phyloP scores from a whole-genome alignment of 371 early-diverging fungal species.

The Lichtheimia hyalospora region DNA sequence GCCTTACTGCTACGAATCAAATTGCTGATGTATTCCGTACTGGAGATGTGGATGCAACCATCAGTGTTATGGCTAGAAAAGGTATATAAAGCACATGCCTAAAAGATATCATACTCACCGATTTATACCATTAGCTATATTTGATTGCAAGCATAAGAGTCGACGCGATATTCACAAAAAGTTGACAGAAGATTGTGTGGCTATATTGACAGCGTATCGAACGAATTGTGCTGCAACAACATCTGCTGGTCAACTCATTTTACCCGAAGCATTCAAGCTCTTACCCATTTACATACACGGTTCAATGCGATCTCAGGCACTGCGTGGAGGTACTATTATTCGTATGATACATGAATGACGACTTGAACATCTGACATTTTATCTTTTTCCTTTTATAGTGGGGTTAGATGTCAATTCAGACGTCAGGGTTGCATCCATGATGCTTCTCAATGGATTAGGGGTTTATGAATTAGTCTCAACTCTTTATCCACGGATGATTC shows the following conservation, averaged over 20 bases:
- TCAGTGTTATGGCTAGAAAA: conserved; percentile 81
- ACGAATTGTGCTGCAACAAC: conserved; percentile 88
- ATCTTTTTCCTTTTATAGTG: conserved; percentile 21
- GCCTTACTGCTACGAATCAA: conserved; percentile 74
- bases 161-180: conserved; percentile 82
- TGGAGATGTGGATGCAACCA: conserved; percentile 90
- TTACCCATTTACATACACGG: conserved; percentile 89
- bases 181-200: conserved; percentile 84
- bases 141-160: conserved; percentile 68
- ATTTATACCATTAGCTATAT: conserved; percentile 51
- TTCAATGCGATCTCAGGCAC: conserved; percentile 76
- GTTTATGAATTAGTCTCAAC: conserved; percentile 74
- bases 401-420: conserved; percentile 72
- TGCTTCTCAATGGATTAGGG: conserved; percentile 71
- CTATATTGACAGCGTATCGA: conserved; percentile 90
- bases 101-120: not conserved
- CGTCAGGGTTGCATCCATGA: conserved; percentile 77
- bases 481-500: conserved; percentile 85
- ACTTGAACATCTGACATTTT: not conserved
- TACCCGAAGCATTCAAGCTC: conserved; percentile 96
- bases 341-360: not conserved
- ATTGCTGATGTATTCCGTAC: conserved; percentile 88
- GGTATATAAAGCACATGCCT: conserved; percentile 33
- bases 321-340: conserved; percentile 62
- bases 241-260: conserved; percentile 91